Percentiles rank a stretch among this genome's conserved stretches.
Evolutionary conservation across 768 basidiomycete genomes (phyloP).

Genomic region (Trametes cubensis): DNA sequence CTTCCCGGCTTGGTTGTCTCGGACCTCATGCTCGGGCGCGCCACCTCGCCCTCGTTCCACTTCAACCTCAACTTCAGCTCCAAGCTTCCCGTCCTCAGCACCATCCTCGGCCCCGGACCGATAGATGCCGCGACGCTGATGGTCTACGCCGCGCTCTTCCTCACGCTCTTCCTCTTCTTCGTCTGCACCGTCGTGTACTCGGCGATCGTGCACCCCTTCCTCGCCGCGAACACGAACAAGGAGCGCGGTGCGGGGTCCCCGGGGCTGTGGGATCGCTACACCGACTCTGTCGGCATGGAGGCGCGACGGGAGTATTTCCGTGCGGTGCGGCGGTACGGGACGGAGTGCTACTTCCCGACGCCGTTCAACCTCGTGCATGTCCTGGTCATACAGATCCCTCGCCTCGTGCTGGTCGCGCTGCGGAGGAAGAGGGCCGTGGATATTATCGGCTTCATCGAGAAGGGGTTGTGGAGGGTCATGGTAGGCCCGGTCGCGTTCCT

Average conservation of each 20-base stretch:
- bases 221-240: conserved; percentile 8
- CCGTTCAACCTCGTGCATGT: conserved; percentile 52
- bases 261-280: conserved; percentile 53
- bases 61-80: neutral
- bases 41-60: conserved; percentile 5
- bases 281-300: conserved; percentile 42
- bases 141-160: conserved; percentile 43
- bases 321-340: conserved; percentile 39
- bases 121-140: conserved; percentile 51
- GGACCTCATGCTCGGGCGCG: conserved; percentile 41
- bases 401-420: conserved; percentile 13
- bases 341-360: conserved; percentile 48
- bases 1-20: conserved; percentile 49
- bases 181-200: conserved; percentile 40
- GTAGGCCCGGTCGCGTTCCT: conserved; percentile 44
- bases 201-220: conserved; percentile 33
- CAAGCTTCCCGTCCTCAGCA: too few species aligned
- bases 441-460: conserved; percentile 31
- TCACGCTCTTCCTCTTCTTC: conserved; percentile 39
- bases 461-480: conserved; percentile 45
- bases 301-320: conserved; percentile 47
- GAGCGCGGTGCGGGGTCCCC: neutral
- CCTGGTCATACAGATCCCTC: conserved; percentile 25
- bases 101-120: conserved; percentile 21
- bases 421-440: conserved; percentile 24